Evolutionary conservation across 2,329 filamentous ascomycete genomes (phyloP), one percentile per base, ranked within the genome.

Genomic region (Alternaria hordeiaustralica): DNA sequence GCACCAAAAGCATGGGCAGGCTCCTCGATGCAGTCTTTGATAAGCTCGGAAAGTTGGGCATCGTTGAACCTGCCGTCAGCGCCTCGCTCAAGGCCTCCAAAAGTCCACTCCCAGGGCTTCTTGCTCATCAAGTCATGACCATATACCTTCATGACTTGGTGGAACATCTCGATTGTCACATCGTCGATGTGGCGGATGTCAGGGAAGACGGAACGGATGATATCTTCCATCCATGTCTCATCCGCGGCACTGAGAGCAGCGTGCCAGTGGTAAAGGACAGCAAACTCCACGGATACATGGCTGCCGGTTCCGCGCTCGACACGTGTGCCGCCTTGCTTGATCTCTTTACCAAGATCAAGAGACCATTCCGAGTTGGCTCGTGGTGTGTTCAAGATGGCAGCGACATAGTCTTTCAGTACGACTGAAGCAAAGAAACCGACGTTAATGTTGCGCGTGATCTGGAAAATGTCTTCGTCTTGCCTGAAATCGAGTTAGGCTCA

Each of bases 191-290:
- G 68, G 3, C 54, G 54, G 8, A 81, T 81, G 58, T 73, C 54
- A 1, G 74, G 74, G 25, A 69, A 58, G 9, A 70, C 65, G 4
- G 67, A 61, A 28, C 67, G 69, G 25, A 75, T 66, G n/a, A 80
- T 72, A 7, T 90, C 83, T 70, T 93, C 86, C 55, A 93, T 90
- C 92, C 92, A 96, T 66, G 88, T 84, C 72, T 95, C 93, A 71
- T 96, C 93, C 69, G 87, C 89, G 60, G 87, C 86, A 58, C 85
- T 86, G 70, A 94, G 91, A 69, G 90, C 89, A 7, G 92, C 93
- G 82, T 96, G 93, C 92, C 92, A 96, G 67, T 93, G 87, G 78
- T 96, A 96, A 71, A 91, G 89, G 10, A 96, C 85, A 75, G 95
- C 96, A 84, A 96, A 96, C 80, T 96, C 93, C 5, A 91, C 92